These are phyloP conservation scores for Striga asiatica DNA, from an alignment of 257 asterid species.

Conservation along the genomic window DNA sequence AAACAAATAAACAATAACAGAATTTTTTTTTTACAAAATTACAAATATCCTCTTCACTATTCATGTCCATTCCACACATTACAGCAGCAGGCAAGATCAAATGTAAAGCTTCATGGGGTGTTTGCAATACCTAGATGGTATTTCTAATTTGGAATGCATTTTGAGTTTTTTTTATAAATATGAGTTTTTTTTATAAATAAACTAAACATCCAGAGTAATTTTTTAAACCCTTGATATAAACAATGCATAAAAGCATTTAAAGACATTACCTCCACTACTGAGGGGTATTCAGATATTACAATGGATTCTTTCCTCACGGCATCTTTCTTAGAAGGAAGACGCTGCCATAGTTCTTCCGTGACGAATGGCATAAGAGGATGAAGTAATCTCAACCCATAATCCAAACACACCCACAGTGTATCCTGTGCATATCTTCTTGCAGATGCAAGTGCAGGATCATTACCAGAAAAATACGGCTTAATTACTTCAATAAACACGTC, in stretches of 20 bases:
- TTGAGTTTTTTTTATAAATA: too few relatives aligned
- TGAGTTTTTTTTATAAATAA: background rate
- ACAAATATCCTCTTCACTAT: background rate
- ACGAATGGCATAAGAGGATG: slow-evolving; percentile 97
- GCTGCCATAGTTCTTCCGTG: slow-evolving; percentile 91
- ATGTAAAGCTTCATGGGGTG: background rate
- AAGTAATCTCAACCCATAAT: slow-evolving; percentile 70
- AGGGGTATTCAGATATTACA: slow-evolving; percentile 74
- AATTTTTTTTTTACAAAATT: background rate
- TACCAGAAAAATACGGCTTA: slow-evolving; percentile 66
- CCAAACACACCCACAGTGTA: slow-evolving; percentile 86
- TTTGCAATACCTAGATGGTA: too few relatives aligned
- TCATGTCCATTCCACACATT: background rate
- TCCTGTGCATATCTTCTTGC: slow-evolving; percentile 65
- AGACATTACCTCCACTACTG: slow-evolving; percentile 49
- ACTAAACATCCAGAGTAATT: background rate
- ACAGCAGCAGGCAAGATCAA: background rate
- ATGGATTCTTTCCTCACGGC: slow-evolving; percentile 65
- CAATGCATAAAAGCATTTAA: background rate
- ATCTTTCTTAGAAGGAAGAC: slow-evolving; percentile 62
- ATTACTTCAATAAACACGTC: slow-evolving; percentile 92
- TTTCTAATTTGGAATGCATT: too few relatives aligned
- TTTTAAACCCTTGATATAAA: background rate
- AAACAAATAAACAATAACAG: background rate
- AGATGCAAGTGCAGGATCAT: slow-evolving; percentile 33